Evolutionary conservation across 441 rosid genomes (phyloP).

Genomic region (Populus hybrid): DNA sequence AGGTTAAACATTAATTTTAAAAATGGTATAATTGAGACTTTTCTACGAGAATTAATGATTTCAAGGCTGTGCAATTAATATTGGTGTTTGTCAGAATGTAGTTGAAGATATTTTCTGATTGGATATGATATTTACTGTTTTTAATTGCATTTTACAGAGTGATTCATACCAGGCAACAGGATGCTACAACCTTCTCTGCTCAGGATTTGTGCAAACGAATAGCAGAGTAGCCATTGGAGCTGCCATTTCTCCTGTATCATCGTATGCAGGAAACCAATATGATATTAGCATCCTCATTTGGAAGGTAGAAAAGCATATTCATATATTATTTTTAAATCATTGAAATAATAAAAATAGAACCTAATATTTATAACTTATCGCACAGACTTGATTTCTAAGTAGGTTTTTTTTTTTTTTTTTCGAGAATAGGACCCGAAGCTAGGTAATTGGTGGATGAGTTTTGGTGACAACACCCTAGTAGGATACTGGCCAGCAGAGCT

Average conservation of each 20-base stretch:
- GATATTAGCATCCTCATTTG: conserved; percentile 88
- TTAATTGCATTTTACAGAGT: conserved; percentile 44
- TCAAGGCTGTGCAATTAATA: background rate
- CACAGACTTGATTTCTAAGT: background rate
- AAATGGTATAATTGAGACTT: background rate
- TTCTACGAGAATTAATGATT: background rate
- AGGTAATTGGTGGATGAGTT: conserved; percentile 99
- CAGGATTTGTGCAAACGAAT: conserved; percentile 90
- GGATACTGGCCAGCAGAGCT: conserved; percentile 98
- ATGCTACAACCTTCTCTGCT: conserved; percentile 92
- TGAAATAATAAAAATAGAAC: too few relatives aligned
- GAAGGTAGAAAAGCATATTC: conserved; percentile 56
- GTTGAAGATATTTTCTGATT: background rate
- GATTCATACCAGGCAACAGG: conserved; percentile 99
- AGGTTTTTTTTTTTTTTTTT: background rate
- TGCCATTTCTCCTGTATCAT: conserved; percentile 88
- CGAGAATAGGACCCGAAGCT: conserved; percentile 72
- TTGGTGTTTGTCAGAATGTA: too few relatives aligned
- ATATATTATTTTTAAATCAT: too few relatives aligned
- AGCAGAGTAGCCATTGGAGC: conserved; percentile 95
- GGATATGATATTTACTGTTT: too few relatives aligned
- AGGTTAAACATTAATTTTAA: background rate
- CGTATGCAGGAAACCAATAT: conserved; percentile 62
- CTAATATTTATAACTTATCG: background rate
- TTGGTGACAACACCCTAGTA: conserved; percentile 71